A percentile compares a stretch with the other conserved stretches of the same genome.
Conservation (phyloP, 2,329 filamentous ascomycete genomes). For the Exophiala sp. region DNA sequence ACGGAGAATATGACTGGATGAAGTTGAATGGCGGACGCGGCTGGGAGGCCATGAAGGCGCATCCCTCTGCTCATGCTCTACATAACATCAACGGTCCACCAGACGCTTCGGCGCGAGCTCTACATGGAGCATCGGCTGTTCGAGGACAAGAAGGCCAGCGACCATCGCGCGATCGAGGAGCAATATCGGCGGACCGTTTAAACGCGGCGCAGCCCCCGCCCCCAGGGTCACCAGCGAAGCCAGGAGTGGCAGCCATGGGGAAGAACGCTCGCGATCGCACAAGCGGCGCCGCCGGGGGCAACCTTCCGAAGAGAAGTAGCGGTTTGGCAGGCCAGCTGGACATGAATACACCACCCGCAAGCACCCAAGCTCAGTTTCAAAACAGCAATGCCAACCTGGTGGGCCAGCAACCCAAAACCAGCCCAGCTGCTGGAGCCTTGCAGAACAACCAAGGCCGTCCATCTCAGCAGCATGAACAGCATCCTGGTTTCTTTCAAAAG, state of each 20-base stretch:
- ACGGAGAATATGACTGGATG: constrained; percentile 99
- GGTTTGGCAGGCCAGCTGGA: constrained; percentile 47
- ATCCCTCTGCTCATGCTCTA: constrained; percentile 65
- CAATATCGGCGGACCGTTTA: constrained; percentile 79
- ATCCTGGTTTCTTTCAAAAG: constrained; percentile 81
- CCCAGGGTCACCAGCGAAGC: constrained; percentile 70
- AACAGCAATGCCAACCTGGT: constrained; percentile 86
- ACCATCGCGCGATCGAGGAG: constrained; percentile 56
- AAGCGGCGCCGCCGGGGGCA: constrained; percentile 60
- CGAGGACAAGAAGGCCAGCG: constrained; percentile 21
- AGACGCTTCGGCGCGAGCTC: constrained; percentile 76
- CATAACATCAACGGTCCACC: constrained; percentile 73
- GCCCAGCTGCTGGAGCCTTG: constrained; percentile 52
- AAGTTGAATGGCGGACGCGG: constrained; percentile 91
- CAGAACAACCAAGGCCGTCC: constrained; percentile 47
- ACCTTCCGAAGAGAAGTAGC: constrained; percentile 29
- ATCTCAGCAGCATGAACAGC: constrained; percentile 59
- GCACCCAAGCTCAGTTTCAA: constrained; percentile 93
- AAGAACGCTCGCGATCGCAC: constrained; percentile 61
- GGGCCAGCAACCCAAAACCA: constrained; percentile 54
- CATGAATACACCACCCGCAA: constrained; percentile 76
- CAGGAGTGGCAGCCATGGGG: constrained; percentile 53
- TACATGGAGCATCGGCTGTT: constrained; percentile 60
- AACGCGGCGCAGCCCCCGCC: constrained; percentile 87
- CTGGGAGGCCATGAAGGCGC: constrained; percentile 73